phyloP scores from a whole-genome alignment of 345 rosid species.

The Arabidopsis arenosa region DNA sequence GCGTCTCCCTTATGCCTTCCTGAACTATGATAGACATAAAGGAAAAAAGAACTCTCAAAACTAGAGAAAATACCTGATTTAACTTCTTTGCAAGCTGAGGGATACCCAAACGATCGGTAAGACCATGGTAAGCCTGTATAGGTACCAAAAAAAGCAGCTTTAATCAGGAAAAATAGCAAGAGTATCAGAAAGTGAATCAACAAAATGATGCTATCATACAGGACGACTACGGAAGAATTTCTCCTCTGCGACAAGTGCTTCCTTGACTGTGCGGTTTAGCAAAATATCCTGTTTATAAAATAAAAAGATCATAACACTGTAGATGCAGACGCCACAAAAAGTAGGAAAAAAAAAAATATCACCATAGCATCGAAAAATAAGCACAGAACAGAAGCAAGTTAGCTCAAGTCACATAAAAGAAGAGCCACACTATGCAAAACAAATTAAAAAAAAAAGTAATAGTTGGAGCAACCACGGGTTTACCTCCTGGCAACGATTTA shows the following conservation, averaged over 20 bases:
- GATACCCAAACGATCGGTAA: slow-evolving; percentile 65
- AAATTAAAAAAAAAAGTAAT: not conserved
- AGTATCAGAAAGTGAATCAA: slow-evolving; percentile 32
- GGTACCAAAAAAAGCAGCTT: slow-evolving; percentile 30
- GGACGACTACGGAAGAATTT: slow-evolving; percentile 60
- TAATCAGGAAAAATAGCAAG: slow-evolving; percentile 20
- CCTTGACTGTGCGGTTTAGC: slow-evolving; percentile 60
- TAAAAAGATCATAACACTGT: slow-evolving; percentile 5
- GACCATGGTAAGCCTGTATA: slow-evolving; percentile 61
- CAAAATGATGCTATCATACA: slow-evolving; percentile 45
- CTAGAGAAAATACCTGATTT: slow-evolving; percentile 57
- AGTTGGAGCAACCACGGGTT: not conserved
- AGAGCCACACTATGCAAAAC: not conserved
- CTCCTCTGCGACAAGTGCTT: slow-evolving; percentile 61
- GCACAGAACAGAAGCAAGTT: slow-evolving; percentile 8
- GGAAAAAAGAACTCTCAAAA: slow-evolving; percentile 2
- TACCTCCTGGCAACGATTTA: slow-evolving; percentile 79
- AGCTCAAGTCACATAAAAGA: not conserved
- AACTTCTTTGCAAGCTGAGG: slow-evolving; percentile 77
- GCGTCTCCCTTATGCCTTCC: not conserved
- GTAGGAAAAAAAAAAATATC: not conserved
- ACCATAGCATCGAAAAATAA: not conserved
- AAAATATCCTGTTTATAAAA: slow-evolving; percentile 57
- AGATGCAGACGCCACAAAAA: slow-evolving; percentile 23
- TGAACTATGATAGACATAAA: not conserved